Evolutionary conservation across 768 basidiomycete genomes (phyloP), one percentile per base, ranked within the genome.

Genomic region (Psilocybe sp.): DNA sequence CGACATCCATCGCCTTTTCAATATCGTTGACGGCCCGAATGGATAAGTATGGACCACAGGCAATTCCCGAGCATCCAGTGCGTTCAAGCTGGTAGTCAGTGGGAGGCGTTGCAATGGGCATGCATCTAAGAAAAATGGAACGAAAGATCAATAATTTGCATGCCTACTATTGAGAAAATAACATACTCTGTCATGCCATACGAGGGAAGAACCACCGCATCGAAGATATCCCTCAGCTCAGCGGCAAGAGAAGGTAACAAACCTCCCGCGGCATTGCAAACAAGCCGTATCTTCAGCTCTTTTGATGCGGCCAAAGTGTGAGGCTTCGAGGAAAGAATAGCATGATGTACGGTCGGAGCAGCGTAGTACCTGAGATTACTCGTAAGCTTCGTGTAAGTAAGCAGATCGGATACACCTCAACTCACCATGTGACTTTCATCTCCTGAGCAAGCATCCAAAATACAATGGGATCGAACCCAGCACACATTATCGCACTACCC

Each of bases 181-280:
- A 59, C 68, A 39, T 47, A 72, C 71, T 79, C 77, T n/a, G 78
- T 78, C 78, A 82, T 81, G 16, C 80, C 81, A 60, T 81, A 82
- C 2, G 80, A 81, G 16, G 81, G 81, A 8, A 82, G 65, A n/a
- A 84, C 71, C 8, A 73, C 71, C 2, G 80, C 79, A 20, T 69
- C 70, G 59, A 82, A 82, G 3, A 72, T 71, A 33, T 69, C 57
- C 60, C 75, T 75, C 35, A 82, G 64, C 46, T 72, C 66, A 18
- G 72, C 62, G 11, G 81, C 79, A 14, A 80, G 72, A 1, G 77
- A 75, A 4, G 81, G 80, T 0, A 78, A 64, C 13, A 84, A 68
- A 1, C 79, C 78, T 1, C 78, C 78, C 0, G 82, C 81, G 28
- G 75, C 75, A 47, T 78, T 78, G 42, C 70, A 71, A 34, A 78